These are phyloP conservation scores for Hypoxylon fuscum DNA, from an alignment of 495 filamentous ascomycete species.

Conservation along the genomic window DNA sequence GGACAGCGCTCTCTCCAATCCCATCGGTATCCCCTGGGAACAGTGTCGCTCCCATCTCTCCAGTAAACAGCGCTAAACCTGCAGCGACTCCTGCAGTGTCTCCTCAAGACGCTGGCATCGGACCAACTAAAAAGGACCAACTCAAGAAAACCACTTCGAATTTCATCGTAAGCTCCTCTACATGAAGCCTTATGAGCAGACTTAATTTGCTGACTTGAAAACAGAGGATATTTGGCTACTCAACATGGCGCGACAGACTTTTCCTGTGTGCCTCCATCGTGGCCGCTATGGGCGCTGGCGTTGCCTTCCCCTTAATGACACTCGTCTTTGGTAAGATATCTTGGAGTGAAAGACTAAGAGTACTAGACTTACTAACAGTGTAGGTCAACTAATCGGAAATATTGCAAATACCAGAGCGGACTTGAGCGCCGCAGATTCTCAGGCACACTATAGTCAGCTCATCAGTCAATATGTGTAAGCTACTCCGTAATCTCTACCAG, in stretches of 20 bases:
- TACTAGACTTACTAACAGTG: conserved; percentile 14
- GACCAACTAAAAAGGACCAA: conserved; percentile 22
- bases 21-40: conserved; percentile 36
- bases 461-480: conserved; percentile 44
- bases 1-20: conserved; percentile 33
- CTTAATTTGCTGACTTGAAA: conserved; percentile 11
- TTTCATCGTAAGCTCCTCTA: conserved; percentile 43
- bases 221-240: conserved; percentile 61
- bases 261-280: conserved; percentile 51
- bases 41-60: conserved; percentile 19
- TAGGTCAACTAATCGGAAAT: conserved; percentile 54
- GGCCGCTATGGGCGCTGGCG: conserved; percentile 59
- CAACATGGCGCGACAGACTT: conserved; percentile 55
- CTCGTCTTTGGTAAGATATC: conserved; percentile 54
- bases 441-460: conserved; percentile 28
- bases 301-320: conserved; percentile 61
- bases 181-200: background rate
- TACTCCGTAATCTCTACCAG: background rate
- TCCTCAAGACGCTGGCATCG: background rate
- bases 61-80: conserved; percentile 4
- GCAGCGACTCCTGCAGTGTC: conserved; percentile 2
- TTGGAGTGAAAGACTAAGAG: background rate
- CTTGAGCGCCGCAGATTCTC: conserved; percentile 21
- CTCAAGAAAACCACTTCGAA: conserved; percentile 47
- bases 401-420: conserved; percentile 35